phyloP scores from a whole-genome alignment of 2,329 filamentous ascomycete species.

The Clarireedia hainanense region DNA sequence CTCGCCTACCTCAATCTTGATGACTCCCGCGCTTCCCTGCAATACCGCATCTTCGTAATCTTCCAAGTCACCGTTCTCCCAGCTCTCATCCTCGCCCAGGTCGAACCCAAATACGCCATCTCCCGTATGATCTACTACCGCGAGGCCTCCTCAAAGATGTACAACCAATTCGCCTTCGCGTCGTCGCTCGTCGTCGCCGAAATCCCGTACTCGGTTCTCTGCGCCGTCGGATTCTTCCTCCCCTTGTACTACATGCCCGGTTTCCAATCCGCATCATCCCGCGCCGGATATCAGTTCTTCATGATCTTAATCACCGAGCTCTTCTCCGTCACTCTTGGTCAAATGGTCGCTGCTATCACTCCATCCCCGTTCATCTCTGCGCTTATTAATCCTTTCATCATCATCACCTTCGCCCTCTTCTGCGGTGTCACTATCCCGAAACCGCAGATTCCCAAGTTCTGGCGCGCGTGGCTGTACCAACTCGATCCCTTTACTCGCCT shows the following conservation, averaged over 20 bases:
- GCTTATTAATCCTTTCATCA: conserved; percentile 73
- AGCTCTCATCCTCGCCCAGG: conserved; percentile 73
- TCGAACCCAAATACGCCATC: conserved; percentile 77
- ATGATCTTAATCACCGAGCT: conserved; percentile 77
- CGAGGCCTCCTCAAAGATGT: conserved; percentile 79
- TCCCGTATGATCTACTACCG: conserved; percentile 78
- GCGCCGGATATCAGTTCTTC: conserved; percentile 81
- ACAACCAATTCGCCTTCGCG: conserved; percentile 72
- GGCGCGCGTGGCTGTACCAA: conserved; percentile 74
- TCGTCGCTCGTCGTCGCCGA: conserved; percentile 74
- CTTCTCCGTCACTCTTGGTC: conserved; percentile 74
- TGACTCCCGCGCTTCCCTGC: conserved; percentile 65
- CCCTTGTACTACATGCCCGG: conserved; percentile 81
- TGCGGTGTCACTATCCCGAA: conserved; percentile 79
- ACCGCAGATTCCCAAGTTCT: conserved; percentile 70
- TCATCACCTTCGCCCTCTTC: conserved; percentile 78
- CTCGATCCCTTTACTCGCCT: conserved; percentile 78
- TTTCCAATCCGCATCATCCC: conserved; percentile 51
- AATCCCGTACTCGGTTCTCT: conserved; percentile 75
- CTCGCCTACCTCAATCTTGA: conserved; percentile 74
- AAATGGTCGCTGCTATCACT: conserved; percentile 68
- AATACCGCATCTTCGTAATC: conserved; percentile 82
- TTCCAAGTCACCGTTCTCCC: conserved; percentile 85
- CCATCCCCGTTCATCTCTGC: conserved; percentile 72
- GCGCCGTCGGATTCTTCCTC: conserved; percentile 72